These are phyloP conservation scores for Picochlorum sp. DNA, from an alignment of 139 green algal species.

Conservation along the genomic window DNA sequence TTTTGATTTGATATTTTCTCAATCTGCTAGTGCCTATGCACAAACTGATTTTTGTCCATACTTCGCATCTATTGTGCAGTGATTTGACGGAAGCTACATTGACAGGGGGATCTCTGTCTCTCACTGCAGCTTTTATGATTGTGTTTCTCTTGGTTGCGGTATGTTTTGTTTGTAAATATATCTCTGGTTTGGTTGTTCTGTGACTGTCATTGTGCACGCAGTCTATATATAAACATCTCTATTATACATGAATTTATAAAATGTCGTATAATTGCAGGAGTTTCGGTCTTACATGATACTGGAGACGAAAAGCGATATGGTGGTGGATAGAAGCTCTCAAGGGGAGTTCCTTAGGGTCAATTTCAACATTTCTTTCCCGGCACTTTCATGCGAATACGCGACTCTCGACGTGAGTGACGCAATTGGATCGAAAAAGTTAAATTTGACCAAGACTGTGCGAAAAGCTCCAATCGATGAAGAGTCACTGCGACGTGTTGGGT, in stretches of 20 bases:
- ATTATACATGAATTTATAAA: neutral
- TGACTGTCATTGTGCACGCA: neutral
- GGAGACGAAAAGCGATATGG: conserved; percentile 53
- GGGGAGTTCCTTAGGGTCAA: conserved; percentile 91
- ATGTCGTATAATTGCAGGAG: conserved; percentile 51
- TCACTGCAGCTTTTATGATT: conserved; percentile 75
- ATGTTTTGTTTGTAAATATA: conserved; percentile 6
- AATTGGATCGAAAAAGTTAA: conserved; percentile 83
- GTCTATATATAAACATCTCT: neutral
- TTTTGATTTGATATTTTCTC: no score
- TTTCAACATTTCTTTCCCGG: conserved; percentile 89
- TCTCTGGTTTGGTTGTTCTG: neutral
- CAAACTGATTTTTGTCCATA: neutral
- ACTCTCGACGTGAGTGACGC: conserved; percentile 90
- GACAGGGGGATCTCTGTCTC: conserved; percentile 74
- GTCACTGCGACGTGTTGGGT: conserved; percentile 27
- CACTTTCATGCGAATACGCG: conserved; percentile 92
- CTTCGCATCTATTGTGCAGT: conserved; percentile 31
- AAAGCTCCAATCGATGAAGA: conserved; percentile 71
- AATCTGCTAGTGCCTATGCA: no score
- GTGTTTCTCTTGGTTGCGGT: conserved; percentile 70
- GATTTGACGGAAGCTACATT: conserved; percentile 91
- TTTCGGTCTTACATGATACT: conserved; percentile 59
- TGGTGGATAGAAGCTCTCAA: conserved; percentile 81
- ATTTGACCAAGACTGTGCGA: conserved; percentile 91